phyloP scores from a whole-genome alignment of 345 rosid species.

The Brassica incana region DNA sequence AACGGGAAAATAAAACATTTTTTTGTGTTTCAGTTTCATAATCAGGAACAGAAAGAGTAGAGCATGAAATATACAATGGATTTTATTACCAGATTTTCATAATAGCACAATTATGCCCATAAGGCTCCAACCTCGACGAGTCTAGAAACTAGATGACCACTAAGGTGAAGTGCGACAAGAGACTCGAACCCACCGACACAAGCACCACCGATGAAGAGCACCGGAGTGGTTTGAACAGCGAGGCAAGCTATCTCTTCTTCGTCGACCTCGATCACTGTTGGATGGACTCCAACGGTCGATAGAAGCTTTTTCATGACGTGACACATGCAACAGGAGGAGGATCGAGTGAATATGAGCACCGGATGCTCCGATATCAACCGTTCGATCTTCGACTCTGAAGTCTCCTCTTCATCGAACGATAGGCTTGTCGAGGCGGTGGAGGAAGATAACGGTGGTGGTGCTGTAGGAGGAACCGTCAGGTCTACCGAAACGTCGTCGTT shows the following conservation, averaged over 20 bases:
- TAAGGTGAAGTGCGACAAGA: constrained; percentile 86
- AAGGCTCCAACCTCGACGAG: constrained; percentile 88
- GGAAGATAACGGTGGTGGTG: constrained; percentile 36
- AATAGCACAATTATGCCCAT: constrained; percentile 27
- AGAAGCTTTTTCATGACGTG: constrained; percentile 90
- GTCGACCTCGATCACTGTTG: constrained; percentile 86
- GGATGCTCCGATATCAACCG: constrained; percentile 90
- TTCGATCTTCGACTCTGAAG: constrained; percentile 67
- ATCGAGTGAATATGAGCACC: constrained; percentile 81
- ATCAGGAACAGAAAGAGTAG: not conserved
- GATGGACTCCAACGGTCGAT: constrained; percentile 79
- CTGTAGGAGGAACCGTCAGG: constrained; percentile 38
- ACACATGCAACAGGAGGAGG: constrained; percentile 90
- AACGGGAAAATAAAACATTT: not conserved
- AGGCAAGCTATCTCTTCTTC: constrained; percentile 59
- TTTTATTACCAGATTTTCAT: constrained; percentile 1
- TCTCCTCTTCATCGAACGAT: constrained; percentile 82
- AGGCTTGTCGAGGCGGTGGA: constrained; percentile 40
- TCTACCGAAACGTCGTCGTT: constrained; percentile 42
- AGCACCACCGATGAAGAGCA: constrained; percentile 80
- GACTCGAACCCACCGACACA: constrained; percentile 91
- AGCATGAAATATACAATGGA: constrained; percentile 23
- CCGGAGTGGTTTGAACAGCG: constrained; percentile 48
- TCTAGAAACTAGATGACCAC: constrained; percentile 80
- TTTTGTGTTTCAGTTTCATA: not conserved